Evolutionary conservation across 257 asterid species (phyloP), one percentile per base, ranked within the genome.

Genomic region (Fraxinus quadrangulata): DNA sequence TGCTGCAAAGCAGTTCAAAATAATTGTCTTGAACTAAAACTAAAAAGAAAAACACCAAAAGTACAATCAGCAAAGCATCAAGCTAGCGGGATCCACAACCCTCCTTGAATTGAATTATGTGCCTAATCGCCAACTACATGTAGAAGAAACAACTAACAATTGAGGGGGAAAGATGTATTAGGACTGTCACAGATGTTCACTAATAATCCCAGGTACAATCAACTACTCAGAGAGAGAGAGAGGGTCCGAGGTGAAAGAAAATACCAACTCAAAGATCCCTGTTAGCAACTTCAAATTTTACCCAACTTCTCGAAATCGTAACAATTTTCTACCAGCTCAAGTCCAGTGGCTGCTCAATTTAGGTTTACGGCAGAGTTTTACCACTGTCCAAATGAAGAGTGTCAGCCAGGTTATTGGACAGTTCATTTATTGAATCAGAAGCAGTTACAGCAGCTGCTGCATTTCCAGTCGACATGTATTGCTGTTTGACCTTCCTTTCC

Each of bases 401-500:
- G 30, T 85, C 96, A 0, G 90, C 94, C 78, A 96, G 81, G 77
- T 85, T 92, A 14, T 90, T 89, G 0, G 97, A 90, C 70, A 96
- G 87, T 70, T 93, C 94, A 85, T 89, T 92, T 76, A 96, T 81
- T 67, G 97, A 81, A 72, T 88, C 97, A 61, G 88, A 77, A 81
- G 89, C 76, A 80, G 69, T 24, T 36, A 78, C 76, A 67, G 90
- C 51, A 69, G 81, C 81, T 34, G 85, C 39, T n/a, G 90, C 69
- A 70, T 76, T 86, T 81, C 87, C 90, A 56, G 87, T 70, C 70
- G 87, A 72, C 77, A 77, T 82, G 73, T 87, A 79, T 75, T 90
- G 89, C 71, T 92, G 95, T 82, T 92, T 96, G 39, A 92, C 88
- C 92, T 92, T 96, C 92, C 91, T 90, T 80, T 89, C 98, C 75